phyloP scores from a whole-genome alignment of 495 filamentous ascomycete genomes.

The Talaromyces wortmannii region DNA sequence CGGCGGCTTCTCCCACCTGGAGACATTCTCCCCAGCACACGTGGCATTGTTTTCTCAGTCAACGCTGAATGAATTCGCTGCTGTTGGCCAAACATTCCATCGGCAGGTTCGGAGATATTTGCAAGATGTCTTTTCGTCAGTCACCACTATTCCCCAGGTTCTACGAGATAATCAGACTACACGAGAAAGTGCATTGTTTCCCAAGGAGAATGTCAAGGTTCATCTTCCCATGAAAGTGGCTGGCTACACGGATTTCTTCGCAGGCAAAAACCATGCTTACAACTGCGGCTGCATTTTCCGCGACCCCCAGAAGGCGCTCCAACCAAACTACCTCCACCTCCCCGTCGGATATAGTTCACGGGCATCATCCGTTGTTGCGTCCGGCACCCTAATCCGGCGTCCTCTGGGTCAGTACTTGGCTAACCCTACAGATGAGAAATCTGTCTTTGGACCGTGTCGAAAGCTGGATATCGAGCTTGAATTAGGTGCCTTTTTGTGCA shows the following conservation, averaged over 20 bases:
- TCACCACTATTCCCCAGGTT: constrained; percentile 50
- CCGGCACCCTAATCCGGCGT: constrained; percentile 68
- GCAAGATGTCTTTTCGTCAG: constrained; percentile 58
- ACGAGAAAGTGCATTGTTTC: constrained; percentile 46
- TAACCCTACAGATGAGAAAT: constrained; percentile 55
- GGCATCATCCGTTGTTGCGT: constrained; percentile 70
- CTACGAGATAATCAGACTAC: constrained; percentile 49
- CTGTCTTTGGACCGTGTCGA: constrained; percentile 54
- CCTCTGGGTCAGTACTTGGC: constrained; percentile 75
- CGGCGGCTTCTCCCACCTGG: constrained; percentile 54
- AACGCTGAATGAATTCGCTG: constrained; percentile 78
- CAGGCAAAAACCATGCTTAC: constrained; percentile 83
- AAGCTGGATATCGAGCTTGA: constrained; percentile 86
- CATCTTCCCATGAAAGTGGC: constrained; percentile 85
- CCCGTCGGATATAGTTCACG: constrained; percentile 86
- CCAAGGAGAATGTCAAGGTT: constrained; percentile 51
- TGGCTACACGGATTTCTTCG: constrained; percentile 97
- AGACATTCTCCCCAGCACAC: constrained; percentile 46
- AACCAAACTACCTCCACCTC: constrained; percentile 85
- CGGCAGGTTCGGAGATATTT: constrained; percentile 65
- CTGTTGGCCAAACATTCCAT: constrained; percentile 66
- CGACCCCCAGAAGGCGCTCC: constrained; percentile 70
- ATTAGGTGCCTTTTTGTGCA: constrained; percentile 73
- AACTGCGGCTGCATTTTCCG: constrained; percentile 74
- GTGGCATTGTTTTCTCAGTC: constrained; percentile 56